phyloP scores from a whole-genome alignment of 2,329 filamentous ascomycete genomes.

The Raffaelea deltoideospora region DNA sequence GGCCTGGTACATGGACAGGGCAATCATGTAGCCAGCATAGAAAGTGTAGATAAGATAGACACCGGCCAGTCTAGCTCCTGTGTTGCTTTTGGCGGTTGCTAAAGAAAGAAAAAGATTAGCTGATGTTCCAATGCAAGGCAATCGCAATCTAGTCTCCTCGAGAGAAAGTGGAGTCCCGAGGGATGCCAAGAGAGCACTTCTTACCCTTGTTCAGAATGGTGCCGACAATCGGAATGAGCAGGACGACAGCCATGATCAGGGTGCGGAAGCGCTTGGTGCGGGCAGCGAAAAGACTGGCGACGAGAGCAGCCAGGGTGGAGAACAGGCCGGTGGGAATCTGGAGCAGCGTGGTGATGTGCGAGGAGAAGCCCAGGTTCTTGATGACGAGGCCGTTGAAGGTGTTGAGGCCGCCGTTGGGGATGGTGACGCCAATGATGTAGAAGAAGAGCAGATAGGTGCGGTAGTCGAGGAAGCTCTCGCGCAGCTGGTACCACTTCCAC shows the following conservation, averaged over 20 bases:
- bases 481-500: slow-evolving; percentile 26
- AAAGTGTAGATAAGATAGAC: background rate
- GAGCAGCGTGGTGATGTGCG: slow-evolving; percentile 5
- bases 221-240: slow-evolving; percentile 18
- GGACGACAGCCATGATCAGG: slow-evolving; percentile 15
- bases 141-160: too few species aligned
- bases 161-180: too few species aligned
- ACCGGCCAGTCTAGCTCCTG: background rate
- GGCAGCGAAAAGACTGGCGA: slow-evolving; percentile 8
- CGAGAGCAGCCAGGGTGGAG: slow-evolving; percentile 9
- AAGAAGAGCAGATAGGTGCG: slow-evolving; percentile 28
- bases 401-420: slow-evolving; percentile 10
- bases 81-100: background rate
- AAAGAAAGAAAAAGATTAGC: background rate
- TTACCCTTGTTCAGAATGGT: slow-evolving; percentile 18
- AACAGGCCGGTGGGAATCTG: slow-evolving; percentile 8
- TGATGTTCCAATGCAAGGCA: too few species aligned
- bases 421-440: slow-evolving; percentile 24
- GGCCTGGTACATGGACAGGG: slow-evolving; percentile 4
- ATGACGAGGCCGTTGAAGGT: slow-evolving; percentile 3
- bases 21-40: slow-evolving; percentile 3
- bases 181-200: too few species aligned
- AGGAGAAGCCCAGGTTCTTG: slow-evolving; percentile 6
- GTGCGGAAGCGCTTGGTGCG: slow-evolving; percentile 7
- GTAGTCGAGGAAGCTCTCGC: slow-evolving; percentile 21